Evolutionary conservation across 805 yeast genomes (phyloP), one percentile per base, ranked within the genome.

Genomic region (Candida koratica): DNA sequence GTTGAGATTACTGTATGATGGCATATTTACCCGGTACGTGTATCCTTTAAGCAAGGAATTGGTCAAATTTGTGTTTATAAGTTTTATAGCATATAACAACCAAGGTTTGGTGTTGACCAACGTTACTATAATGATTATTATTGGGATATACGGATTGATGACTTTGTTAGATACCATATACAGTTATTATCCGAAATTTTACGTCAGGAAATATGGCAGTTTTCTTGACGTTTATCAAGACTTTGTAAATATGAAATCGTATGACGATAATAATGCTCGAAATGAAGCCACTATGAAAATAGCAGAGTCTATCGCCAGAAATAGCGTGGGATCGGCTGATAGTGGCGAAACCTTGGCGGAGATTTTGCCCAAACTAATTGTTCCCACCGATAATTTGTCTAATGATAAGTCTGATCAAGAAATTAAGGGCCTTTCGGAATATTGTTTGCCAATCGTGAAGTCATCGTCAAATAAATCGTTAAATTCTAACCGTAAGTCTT

Each of bases 401-500:
- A 24, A 6, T 24, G 12, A 12, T 24, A 24, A 24, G 12, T n/a
- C 6, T 7, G 11, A 8, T 20, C 24, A 20, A 20, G 11, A 11
- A 20, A 20, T 11, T 8, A 12, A 10, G 23, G 23, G 23, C 23
- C 10, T 31, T 3, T 16, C 13, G 7, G 25, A 17, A 31, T 31
- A 12, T 20, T 32, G 29, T 6, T 28, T 34, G 32, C 37, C 32
- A 12, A 19, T 34, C 12, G 9, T 33, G 36, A 25, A 33, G 13
- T 19, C 13, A 19, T 12, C 25, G 4, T 25, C 35, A 18, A 10
- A 19, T 3, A 23, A 23, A 8, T 31, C 25, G 27, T 37, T 45
- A 15, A 37, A 32, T 14, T n/a, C n/a, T n/a, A 44, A 47, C 19
- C 46, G 41, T 25, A 42, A 48, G 29, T 49, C 60, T 6, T 49